Evolutionary conservation across 2,329 filamentous ascomycete genomes (phyloP).

Genomic region (Madurella fahalii): DNA sequence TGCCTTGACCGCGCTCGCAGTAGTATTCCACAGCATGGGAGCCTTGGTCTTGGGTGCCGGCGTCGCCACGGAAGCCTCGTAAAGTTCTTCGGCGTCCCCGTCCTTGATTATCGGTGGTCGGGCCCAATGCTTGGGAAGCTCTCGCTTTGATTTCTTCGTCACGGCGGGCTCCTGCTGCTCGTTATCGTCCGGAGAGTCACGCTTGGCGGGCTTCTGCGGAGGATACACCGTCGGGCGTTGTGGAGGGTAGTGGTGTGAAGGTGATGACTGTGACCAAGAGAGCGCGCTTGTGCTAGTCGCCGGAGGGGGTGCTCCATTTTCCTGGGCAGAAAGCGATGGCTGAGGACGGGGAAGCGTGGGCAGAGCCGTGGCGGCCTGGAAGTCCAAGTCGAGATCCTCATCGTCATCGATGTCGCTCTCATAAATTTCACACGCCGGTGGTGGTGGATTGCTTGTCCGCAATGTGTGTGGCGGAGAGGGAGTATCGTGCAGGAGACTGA

Average conservation of each 20-base stretch:
- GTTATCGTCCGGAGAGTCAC: constrained; percentile 35
- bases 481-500: constrained; percentile 34
- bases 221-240: constrained; percentile 16
- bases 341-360: constrained; percentile 31
- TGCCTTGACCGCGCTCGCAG: constrained; percentile 70
- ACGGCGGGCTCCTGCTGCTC: constrained; percentile 33
- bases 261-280: constrained; percentile 70
- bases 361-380: constrained; percentile 55
- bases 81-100: constrained; percentile 29
- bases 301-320: constrained; percentile 16
- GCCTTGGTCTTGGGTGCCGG: constrained; percentile 34
- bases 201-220: constrained; percentile 37
- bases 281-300: constrained; percentile 36
- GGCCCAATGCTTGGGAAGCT: constrained; percentile 52
- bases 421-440: constrained; percentile 55
- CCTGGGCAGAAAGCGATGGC: constrained; percentile 5
- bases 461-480: constrained; percentile 25
- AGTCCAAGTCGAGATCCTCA: constrained; percentile 66
- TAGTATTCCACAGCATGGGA: constrained; percentile 63
- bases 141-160: constrained; percentile 53
- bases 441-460: constrained; percentile 20
- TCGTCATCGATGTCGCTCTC: constrained; percentile 89
- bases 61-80: constrained; percentile 29
- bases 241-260: constrained; percentile 44
- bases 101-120: constrained; percentile 32